phyloP scores from a whole-genome alignment of 306 rosid species.

The Dryas drummondii region DNA sequence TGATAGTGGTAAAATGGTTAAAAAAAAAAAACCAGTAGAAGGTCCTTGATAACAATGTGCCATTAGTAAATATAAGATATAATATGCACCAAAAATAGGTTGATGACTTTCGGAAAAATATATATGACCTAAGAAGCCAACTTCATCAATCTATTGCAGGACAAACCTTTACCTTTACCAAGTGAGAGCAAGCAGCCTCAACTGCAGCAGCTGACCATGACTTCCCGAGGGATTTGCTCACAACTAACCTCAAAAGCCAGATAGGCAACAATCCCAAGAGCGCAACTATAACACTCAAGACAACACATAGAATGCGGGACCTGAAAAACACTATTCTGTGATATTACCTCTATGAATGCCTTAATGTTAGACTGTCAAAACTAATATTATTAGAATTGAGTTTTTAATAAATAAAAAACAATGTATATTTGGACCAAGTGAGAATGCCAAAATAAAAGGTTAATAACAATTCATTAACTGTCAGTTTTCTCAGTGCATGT shows the following conservation, averaged over 20 bases:
- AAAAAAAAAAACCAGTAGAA: conserved; percentile 1
- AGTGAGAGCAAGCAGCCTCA: conserved; percentile 82
- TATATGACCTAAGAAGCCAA: conserved; percentile 3
- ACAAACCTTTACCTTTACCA: conserved; percentile 61
- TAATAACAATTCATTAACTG: not conserved
- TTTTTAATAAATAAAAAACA: not conserved
- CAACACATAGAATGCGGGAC: conserved; percentile 45
- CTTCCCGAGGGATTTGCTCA: conserved; percentile 55
- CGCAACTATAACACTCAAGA: conserved; percentile 49
- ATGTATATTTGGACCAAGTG: conserved; percentile 17
- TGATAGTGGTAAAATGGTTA: not conserved
- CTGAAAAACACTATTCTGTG: conserved; percentile 46
- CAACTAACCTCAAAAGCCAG: conserved; percentile 48
- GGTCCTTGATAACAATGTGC: not conserved
- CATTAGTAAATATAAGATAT: conserved; percentile 2
- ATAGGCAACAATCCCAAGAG: conserved; percentile 66
- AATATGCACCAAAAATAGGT: not conserved
- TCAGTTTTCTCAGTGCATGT: not conserved
- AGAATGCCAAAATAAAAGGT: conserved; percentile 14
- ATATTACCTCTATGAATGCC: conserved; percentile 22
- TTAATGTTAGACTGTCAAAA: conserved; percentile 16
- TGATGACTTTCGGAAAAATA: not conserved
- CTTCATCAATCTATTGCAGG: conserved; percentile 12
- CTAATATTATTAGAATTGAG: not conserved
- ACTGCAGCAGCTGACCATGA: conserved; percentile 78